Conservation (phyloP, 2,329 filamentous ascomycete genomes). For the Fusarium succisae region DNA sequence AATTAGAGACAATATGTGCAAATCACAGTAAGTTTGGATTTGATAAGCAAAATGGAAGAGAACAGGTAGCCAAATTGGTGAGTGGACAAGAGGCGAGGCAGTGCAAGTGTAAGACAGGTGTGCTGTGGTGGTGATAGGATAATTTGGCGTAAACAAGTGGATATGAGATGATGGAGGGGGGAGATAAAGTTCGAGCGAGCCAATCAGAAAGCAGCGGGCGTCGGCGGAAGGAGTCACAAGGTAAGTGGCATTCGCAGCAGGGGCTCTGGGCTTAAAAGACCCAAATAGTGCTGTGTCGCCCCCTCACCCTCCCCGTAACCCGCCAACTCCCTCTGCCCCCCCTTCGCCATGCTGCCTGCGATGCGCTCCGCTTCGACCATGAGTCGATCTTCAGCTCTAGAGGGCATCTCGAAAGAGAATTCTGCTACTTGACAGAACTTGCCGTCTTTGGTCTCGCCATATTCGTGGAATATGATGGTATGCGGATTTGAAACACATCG, state of each 20-base stretch:
- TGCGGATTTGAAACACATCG: slow-evolving; percentile 1
- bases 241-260: slow-evolving; percentile 34
- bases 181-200: slow-evolving; percentile 5
- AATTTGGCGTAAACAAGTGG: slow-evolving; percentile 20
- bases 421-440: neutral
- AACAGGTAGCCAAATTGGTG: neutral
- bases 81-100: neutral
- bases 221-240: slow-evolving; percentile 35
- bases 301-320: slow-evolving; percentile 49
- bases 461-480: neutral
- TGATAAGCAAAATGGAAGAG: neutral
- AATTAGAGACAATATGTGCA: neutral
- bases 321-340: slow-evolving; percentile 38
- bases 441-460: neutral
- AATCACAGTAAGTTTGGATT: neutral
- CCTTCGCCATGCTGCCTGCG: neutral
- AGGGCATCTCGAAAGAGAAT: slow-evolving; percentile 8
- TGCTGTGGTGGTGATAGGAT: slow-evolving; percentile 16
- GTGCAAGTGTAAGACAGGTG: slow-evolving; percentile 19
- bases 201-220: slow-evolving; percentile 34
- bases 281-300: slow-evolving; percentile 65
- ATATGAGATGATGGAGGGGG: slow-evolving; percentile 14
- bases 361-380: slow-evolving; percentile 6
- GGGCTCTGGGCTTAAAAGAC: slow-evolving; percentile 59
- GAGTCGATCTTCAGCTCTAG: slow-evolving; percentile 5